Evolutionary conservation across 306 rosid genomes (phyloP).

Genomic region (Mimosa bimucronata): DNA sequence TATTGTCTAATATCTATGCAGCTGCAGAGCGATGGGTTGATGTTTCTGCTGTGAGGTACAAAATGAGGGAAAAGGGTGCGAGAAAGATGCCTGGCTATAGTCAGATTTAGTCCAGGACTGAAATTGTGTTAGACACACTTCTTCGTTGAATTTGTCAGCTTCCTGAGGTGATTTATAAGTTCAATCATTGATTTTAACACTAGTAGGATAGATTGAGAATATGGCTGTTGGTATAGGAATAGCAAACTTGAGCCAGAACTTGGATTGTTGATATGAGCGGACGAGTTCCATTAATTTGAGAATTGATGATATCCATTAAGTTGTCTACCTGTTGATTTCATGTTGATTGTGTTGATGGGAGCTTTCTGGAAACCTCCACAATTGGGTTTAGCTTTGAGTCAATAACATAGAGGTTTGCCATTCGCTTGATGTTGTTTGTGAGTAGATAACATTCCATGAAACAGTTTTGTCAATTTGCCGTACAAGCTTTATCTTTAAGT

Average conservation of each 20-base stretch:
- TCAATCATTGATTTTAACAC: neutral
- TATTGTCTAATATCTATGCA: conserved; percentile 78
- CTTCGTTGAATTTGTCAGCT: neutral
- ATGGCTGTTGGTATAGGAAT: neutral
- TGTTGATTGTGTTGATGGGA: neutral
- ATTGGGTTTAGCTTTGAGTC: neutral
- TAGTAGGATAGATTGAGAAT: neutral
- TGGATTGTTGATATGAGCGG: neutral
- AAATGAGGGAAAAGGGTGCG: conserved; percentile 64
- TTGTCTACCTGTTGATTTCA: neutral
- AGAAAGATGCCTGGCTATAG: conserved; percentile 70
- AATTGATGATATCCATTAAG: neutral
- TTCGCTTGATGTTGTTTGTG: neutral
- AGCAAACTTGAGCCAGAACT: neutral
- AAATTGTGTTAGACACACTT: neutral
- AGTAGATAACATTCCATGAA: neutral
- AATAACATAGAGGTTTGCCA: neutral
- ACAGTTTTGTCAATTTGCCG: neutral
- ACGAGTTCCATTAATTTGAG: neutral
- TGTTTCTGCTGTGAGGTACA: conserved; percentile 66
- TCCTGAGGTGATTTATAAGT: neutral
- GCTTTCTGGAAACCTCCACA: neutral
- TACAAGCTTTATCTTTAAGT: neutral
- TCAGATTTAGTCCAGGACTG: conserved; percentile 40
- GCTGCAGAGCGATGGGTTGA: conserved; percentile 67